A percentile compares a stretch with the other conserved stretches of the same genome.
These are phyloP conservation scores for Botrytis medusae DNA, from an alignment of 2,329 filamentous ascomycete species.

Conservation along the genomic window DNA sequence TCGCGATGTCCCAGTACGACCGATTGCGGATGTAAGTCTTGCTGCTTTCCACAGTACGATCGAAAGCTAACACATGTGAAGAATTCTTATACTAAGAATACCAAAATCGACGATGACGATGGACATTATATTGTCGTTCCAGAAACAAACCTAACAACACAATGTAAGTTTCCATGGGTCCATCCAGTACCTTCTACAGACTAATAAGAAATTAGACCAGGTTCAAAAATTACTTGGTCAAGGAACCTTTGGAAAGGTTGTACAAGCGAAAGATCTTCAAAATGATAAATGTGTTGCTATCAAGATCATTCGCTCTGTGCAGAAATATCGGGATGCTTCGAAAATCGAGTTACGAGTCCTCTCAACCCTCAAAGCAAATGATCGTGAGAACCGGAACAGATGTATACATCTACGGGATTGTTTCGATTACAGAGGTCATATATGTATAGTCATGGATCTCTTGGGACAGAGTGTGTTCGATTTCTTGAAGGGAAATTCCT, in stretches of 20 bases:
- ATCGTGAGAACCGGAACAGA: conserved; percentile 86
- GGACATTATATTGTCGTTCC: conserved; percentile 94
- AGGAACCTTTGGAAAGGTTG: conserved; percentile 97
- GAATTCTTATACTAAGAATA: conserved; percentile 51
- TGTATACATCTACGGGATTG: conserved; percentile 96
- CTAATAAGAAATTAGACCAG: conserved; percentile 59
- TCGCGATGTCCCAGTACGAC: conserved; percentile 67
- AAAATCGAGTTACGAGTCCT: conserved; percentile 92
- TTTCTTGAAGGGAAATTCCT: conserved; percentile 92
- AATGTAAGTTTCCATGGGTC: conserved; percentile 64
- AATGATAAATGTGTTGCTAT: conserved; percentile 80
- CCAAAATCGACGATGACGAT: conserved; percentile 92
- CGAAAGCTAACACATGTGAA: conserved; percentile 30
- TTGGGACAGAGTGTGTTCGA: conserved; percentile 97
- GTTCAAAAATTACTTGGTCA: conserved; percentile 89
- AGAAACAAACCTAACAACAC: conserved; percentile 79
- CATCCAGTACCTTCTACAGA: background rate
- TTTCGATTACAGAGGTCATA: conserved; percentile 96
- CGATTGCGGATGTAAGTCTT: conserved; percentile 61
- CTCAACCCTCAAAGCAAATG: conserved; percentile 87
- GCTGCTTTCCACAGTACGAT: background rate
- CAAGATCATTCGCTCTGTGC: conserved; percentile 97
- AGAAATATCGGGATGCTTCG: conserved; percentile 96
- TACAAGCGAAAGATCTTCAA: conserved; percentile 78
- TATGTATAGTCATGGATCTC: conserved; percentile 77